A percentile compares a stretch with the other conserved stretches of the same genome.
Evolutionary conservation across 495 filamentous ascomycete genomes (phyloP).

Genomic region (Trichoderma orchidacearum): DNA sequence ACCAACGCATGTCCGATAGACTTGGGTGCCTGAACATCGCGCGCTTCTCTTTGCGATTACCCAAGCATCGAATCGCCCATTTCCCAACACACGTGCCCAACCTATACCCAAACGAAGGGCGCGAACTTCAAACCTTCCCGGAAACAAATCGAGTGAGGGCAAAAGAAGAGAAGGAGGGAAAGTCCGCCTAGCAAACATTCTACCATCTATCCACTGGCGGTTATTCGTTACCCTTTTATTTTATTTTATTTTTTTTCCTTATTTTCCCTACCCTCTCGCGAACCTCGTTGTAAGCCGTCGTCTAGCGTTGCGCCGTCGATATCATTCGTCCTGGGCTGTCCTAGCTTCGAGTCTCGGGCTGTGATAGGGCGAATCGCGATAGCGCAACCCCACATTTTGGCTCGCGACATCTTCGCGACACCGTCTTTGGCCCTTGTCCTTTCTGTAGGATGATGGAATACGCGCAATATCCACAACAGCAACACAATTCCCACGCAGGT

Average conservation of each 20-base stretch:
- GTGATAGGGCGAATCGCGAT: slow-evolving; percentile 1
- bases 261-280: neutral
- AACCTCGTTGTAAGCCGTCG: neutral
- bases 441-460: slow-evolving; percentile 49
- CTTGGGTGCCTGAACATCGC: slow-evolving; percentile 13
- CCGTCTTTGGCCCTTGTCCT: neutral
- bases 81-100: slow-evolving; percentile 29
- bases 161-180: neutral
- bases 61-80: slow-evolving; percentile 1
- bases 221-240: too few species aligned
- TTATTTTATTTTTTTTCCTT: too few species aligned
- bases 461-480: slow-evolving; percentile 52
- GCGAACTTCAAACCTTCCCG: slow-evolving; percentile 5
- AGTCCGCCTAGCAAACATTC: neutral
- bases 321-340: neutral
- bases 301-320: neutral
- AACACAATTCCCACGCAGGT: slow-evolving; percentile 38
- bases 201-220: neutral
- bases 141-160: neutral
- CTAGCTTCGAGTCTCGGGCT: neutral
- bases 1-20: slow-evolving; percentile 44
- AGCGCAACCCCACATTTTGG: neutral
- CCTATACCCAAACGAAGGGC: slow-evolving; percentile 16
- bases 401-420: slow-evolving; percentile 1
- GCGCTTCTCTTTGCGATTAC: neutral